Evolutionary conservation across 176 grass and related monocot species (phyloP).

Genomic region (Sorghum bicolor): DNA sequence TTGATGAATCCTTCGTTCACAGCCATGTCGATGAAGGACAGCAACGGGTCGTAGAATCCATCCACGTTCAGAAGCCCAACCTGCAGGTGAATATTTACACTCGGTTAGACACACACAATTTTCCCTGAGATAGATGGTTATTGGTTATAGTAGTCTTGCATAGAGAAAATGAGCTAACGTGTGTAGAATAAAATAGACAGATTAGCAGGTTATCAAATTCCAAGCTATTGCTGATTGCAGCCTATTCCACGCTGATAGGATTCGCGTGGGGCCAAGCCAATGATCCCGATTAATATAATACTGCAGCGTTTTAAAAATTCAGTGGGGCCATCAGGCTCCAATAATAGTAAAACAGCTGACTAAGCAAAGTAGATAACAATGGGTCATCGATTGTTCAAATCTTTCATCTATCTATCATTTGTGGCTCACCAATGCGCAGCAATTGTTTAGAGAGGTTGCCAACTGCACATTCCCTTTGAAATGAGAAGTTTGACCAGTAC

Average conservation of each 20-base stretch:
- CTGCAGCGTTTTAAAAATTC: neutral
- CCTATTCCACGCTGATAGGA: neutral
- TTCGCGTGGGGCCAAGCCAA: neutral
- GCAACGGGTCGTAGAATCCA: conserved; percentile 79
- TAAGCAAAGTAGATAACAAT: neutral
- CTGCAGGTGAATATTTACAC: conserved; percentile 34
- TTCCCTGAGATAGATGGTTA: no score
- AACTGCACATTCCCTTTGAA: conserved; percentile 39
- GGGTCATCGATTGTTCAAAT: conserved; percentile 3
- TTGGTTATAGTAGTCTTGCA: no score
- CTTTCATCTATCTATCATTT: neutral
- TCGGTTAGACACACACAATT: neutral
- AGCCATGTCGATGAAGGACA: conserved; percentile 85
- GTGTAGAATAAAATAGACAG: neutral
- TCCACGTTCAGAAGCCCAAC: conserved; percentile 91
- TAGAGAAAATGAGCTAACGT: neutral
- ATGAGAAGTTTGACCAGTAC: conserved; percentile 25
- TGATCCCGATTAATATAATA: conserved; percentile 17
- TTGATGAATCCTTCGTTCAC: conserved; percentile 83
- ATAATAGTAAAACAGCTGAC: conserved; percentile 12
- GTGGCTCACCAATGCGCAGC: neutral
- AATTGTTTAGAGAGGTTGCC: conserved; percentile 28
- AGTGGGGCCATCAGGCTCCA: neutral
- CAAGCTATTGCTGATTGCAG: neutral
- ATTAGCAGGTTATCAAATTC: neutral